A percentile compares a stretch with the other conserved stretches of the same genome.
Conservation (phyloP, 805 yeast species). For the Jamesozyma piceae region DNA sequence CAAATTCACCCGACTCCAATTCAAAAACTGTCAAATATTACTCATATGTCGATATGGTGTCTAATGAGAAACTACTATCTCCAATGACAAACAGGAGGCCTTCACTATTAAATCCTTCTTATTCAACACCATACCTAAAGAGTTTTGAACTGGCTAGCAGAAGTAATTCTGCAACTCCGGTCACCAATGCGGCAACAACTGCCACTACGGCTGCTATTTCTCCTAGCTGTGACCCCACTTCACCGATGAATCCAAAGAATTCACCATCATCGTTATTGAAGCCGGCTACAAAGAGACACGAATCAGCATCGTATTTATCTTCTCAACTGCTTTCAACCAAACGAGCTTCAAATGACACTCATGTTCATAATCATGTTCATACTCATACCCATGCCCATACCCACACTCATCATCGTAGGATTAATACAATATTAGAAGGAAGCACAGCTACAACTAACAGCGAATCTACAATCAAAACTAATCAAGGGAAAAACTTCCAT, state of each 20-base stretch:
- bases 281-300: slow-evolving; percentile 13
- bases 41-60: slow-evolving; percentile 73
- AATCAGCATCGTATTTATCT: slow-evolving; percentile 8
- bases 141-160: background rate
- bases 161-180: background rate
- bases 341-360: too few species aligned
- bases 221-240: background rate
- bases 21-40: slow-evolving; percentile 40
- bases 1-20: background rate
- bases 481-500: too few species aligned
- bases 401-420: too few species aligned
- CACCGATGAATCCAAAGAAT: too few species aligned
- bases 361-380: too few species aligned
- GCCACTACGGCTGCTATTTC: slow-evolving; percentile 3
- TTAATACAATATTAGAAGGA: too few species aligned
- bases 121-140: slow-evolving; percentile 5
- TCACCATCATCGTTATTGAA: slow-evolving; percentile 15
- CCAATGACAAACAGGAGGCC: slow-evolving; percentile 48
- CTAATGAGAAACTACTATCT: slow-evolving; percentile 43
- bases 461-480: too few species aligned
- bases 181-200: slow-evolving; percentile 10
- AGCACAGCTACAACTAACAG: too few species aligned
- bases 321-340: too few species aligned
- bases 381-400: too few species aligned
- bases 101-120: slow-evolving; percentile 32